Evolutionary conservation across 1,284 basidiomycete genomes (phyloP).

Genomic region (Taiwanofungus camphoratus): DNA sequence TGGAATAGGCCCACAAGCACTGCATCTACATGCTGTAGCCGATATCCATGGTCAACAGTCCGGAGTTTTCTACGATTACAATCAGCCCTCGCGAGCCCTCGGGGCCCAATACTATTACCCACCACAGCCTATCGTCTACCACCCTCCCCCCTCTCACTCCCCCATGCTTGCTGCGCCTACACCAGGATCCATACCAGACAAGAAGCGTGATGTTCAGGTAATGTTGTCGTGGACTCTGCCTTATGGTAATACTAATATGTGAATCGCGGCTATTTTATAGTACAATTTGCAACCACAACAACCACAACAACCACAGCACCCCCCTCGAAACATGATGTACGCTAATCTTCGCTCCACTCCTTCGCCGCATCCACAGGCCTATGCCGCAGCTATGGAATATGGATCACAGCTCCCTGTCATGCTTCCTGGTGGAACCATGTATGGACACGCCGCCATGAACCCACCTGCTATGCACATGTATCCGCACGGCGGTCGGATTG

Average conservation of each 20-base stretch:
- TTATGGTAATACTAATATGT: too few species aligned
- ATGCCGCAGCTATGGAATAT: constrained; percentile 42
- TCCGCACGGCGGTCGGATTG: constrained; percentile 33
- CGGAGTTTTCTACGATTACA: constrained; percentile 57
- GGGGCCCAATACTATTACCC: constrained; percentile 60
- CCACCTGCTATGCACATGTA: constrained; percentile 32
- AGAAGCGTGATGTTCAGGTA: constrained; percentile 60
- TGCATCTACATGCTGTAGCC: constrained; percentile 39
- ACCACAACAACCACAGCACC: constrained; percentile 39
- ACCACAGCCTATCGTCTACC: constrained; percentile 54
- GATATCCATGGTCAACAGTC: constrained; percentile 46
- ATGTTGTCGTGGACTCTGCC: too few species aligned
- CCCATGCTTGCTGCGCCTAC: constrained; percentile 45
- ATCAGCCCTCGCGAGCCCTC: constrained; percentile 38
- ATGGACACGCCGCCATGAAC: constrained; percentile 20
- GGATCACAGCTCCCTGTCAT: constrained; percentile 42
- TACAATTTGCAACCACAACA: constrained; percentile 40
- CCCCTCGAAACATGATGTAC: constrained; percentile 37
- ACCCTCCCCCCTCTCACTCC: constrained; percentile 41
- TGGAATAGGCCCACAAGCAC: constrained; percentile 34
- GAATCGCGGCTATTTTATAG: constrained; percentile 32
- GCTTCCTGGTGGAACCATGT: constrained; percentile 38
- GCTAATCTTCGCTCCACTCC: constrained; percentile 36
- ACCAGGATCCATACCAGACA: constrained; percentile 43
- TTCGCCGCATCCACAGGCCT: constrained; percentile 38